These are phyloP conservation scores for Rhynchosporium secalis DNA, from an alignment of 2,329 filamentous ascomycete species.

Conservation along the genomic window DNA sequence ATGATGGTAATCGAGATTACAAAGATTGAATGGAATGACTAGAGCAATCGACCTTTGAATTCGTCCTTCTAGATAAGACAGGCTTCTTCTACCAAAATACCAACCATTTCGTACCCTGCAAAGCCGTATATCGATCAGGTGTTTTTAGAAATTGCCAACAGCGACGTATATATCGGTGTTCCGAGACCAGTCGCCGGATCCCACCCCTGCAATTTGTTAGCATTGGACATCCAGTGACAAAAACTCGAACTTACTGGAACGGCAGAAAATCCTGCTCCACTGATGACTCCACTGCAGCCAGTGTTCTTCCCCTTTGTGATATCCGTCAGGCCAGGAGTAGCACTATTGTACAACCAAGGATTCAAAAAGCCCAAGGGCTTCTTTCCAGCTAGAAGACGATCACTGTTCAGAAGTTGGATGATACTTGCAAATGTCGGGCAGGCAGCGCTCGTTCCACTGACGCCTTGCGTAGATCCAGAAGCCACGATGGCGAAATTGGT, in stretches of 20 bases:
- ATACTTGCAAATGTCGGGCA: constrained; percentile 58
- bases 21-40: no score
- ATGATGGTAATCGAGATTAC: no score
- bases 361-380: constrained; percentile 47
- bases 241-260: constrained; percentile 20
- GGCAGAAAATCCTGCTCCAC: constrained; percentile 30
- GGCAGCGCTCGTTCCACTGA: constrained; percentile 55
- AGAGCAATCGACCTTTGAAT: no score
- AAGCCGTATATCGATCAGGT: not conserved
- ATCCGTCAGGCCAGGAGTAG: constrained; percentile 44
- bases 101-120: no score
- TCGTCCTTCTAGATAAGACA: no score
- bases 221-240: not conserved
- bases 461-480: constrained; percentile 40
- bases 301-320: constrained; percentile 43
- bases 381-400: constrained; percentile 53
- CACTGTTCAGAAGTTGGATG: constrained; percentile 63
- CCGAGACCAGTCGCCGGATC: constrained; percentile 50
- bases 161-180: constrained; percentile 41
- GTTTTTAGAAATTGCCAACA: constrained; percentile 21
- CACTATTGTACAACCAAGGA: constrained; percentile 45
- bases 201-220: constrained; percentile 40
- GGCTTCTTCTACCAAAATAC: no score
- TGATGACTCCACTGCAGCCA: constrained; percentile 40
- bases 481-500: constrained; percentile 52